These are phyloP conservation scores for Trichocladium antarcticum DNA, from an alignment of 495 filamentous ascomycete species.

Conservation along the genomic window DNA sequence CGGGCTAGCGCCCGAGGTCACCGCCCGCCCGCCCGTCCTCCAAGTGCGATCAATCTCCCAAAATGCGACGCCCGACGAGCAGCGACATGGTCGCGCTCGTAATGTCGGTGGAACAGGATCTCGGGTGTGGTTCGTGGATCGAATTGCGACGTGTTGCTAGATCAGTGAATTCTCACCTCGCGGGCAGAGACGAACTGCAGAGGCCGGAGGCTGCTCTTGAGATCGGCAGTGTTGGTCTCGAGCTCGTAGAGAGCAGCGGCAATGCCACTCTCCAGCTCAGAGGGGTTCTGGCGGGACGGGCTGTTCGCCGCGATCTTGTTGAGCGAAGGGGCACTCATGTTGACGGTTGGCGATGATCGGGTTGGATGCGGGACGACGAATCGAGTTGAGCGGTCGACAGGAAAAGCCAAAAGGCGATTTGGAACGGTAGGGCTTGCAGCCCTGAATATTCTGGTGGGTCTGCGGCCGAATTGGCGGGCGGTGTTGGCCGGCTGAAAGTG, in stretches of 20 bases:
- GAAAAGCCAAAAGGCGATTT: conserved; percentile 11
- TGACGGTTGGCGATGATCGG: conserved; percentile 30
- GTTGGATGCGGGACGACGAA: conserved; percentile 9
- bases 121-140: conserved; percentile 17
- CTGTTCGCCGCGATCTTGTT: conserved; percentile 98
- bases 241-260: conserved; percentile 93
- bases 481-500: conserved; percentile 2
- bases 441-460: conserved; percentile 13
- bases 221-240: conserved; percentile 93
- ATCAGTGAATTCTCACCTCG: conserved; percentile 68
- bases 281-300: conserved; percentile 83
- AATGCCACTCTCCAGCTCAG: conserved; percentile 89
- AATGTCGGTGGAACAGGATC: conserved; percentile 32
- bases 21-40: conserved; percentile 18
- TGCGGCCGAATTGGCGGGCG: conserved; percentile 1
- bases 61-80: conserved; percentile 21
- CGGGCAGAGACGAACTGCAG: conserved; percentile 95
- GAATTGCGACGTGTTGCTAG: conserved; percentile 3
- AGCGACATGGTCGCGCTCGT: conserved; percentile 11
- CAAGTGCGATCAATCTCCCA: conserved; percentile 28
- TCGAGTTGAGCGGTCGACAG: conserved; percentile 4
- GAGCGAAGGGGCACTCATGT: conserved; percentile 50
- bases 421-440: conserved; percentile 23
- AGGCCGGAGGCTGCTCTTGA: conserved; percentile 83
- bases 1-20: conserved; percentile 5